A percentile compares a stretch with the other conserved stretches of the same genome.
phyloP scores from a whole-genome alignment of 192 early-diverging fungal genomes.

The Podila clonocystis region DNA sequence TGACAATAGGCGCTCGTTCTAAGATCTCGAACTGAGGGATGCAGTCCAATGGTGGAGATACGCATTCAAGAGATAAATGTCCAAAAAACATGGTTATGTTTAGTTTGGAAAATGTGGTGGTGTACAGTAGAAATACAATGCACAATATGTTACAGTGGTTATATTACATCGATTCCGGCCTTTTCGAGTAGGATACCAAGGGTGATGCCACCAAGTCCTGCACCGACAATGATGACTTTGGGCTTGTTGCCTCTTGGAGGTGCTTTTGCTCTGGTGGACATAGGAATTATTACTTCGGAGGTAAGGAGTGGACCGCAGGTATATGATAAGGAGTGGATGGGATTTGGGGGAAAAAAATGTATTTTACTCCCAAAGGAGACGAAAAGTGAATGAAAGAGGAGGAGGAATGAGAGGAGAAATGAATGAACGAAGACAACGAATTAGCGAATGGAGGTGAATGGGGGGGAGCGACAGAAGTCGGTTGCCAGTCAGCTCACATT shows the following conservation, averaged over 20 bases:
- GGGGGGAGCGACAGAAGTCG: background rate
- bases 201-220: background rate
- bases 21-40: background rate
- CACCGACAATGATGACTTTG: conserved; percentile 1
- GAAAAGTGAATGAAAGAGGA: background rate
- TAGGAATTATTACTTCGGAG: background rate
- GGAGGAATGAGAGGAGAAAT: background rate
- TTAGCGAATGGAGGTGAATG: background rate
- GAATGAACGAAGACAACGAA: background rate
- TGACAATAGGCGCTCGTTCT: background rate
- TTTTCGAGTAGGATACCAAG: background rate
- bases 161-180: background rate
- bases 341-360: background rate
- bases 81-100: no score
- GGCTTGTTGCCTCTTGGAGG: background rate
- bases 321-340: background rate
- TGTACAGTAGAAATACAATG: no score
- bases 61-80: no score
- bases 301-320: background rate
- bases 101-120: no score
- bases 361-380: background rate
- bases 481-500: background rate
- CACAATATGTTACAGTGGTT: no score
- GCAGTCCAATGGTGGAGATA: no score
- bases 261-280: background rate